Base-by-base conservation (phyloP, 495 filamentous ascomycete genomes). In the Durotheca rogersii region DNA sequence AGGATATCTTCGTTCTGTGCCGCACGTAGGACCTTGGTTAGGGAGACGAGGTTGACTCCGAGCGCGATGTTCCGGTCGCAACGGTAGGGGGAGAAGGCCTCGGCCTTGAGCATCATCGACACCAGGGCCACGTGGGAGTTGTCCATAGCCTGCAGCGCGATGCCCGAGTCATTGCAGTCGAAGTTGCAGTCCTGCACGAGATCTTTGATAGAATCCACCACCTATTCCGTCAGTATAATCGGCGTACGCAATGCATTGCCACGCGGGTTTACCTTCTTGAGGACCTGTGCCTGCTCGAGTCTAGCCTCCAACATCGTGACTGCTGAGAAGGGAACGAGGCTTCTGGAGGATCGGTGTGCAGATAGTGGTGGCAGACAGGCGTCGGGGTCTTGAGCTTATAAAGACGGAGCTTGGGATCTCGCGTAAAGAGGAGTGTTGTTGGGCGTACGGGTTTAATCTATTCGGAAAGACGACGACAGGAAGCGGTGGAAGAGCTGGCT, bases 171-270 rank as follows among this genome's bases (percentile, higher is more conserved):
- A 86, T 97, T 99, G 86, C 94, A 99, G 77, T 99, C 93, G 75
- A 99, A 99, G 75, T 99, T 99, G 82, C 94, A 97, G 75, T 97
- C 92, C 74, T 97, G 93, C 40, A 99, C 93, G 19, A 99, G 84
- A 63, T 99, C 94, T 73, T 96, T 97, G 83, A 99, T 95, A 51
- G 93, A 89, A 70, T 97, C 94, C 70, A 97, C 91, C 56, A 96
- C 89, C 92, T 96, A 61, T 35, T 53, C 15, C 27, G 32, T 56
- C 31, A 50, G 38, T 15, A 27, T 34, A 46, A 47, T 45, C 20
- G 6, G 12, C 11, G 30, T 29, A 6, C 7, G 20, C 32, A 25
- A 25, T 14, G 23, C 9, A 45, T 25, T 16, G 11, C 16, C 23
- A 40, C 5, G 30, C 43, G 21, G n/a, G 34, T 71, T 41, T 71